These are phyloP conservation scores for Desmodesmus armatus DNA, from an alignment of 139 green algal species.

Conservation along the genomic window DNA sequence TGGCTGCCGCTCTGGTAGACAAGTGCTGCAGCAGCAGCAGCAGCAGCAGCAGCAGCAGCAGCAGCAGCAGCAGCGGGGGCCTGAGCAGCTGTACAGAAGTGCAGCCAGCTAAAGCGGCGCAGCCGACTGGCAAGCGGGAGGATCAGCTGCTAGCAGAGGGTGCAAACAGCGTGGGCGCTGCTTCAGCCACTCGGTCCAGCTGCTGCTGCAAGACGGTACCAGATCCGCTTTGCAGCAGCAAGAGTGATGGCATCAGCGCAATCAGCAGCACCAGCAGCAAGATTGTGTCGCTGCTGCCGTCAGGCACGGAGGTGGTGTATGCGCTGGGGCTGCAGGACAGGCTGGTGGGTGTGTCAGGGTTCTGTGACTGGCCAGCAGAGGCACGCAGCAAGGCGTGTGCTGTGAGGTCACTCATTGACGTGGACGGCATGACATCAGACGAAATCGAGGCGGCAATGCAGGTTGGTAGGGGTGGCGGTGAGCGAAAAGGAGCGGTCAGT, in stretches of 20 bases:
- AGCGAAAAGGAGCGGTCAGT: too few species aligned
- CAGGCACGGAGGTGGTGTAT: slow-evolving; percentile 84
- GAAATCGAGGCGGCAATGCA: slow-evolving; percentile 35
- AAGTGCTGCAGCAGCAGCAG: slow-evolving; percentile 7
- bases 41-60: slow-evolving; percentile 30
- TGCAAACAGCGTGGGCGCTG: too few species aligned
- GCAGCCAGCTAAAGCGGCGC: too few species aligned
- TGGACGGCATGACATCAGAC: neutral
- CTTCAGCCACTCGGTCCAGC: neutral
- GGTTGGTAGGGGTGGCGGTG: too few species aligned
- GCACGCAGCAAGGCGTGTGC: slow-evolving; percentile 31
- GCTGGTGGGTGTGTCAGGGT: slow-evolving; percentile 77
- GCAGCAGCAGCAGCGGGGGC: neutral
- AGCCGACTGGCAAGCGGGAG: too few species aligned
- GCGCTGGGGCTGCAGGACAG: slow-evolving; percentile 77
- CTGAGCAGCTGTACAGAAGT: neutral
- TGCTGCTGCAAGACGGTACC: neutral
- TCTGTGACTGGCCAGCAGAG: slow-evolving; percentile 77
- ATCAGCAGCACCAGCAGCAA: neutral
- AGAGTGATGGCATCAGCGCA: neutral
- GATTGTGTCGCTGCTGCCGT: slow-evolving; percentile 78
- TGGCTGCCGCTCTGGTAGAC: slow-evolving; percentile 55
- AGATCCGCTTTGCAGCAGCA: neutral
- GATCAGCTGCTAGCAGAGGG: too few species aligned
- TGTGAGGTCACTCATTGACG: slow-evolving; percentile 31